phyloP scores from a whole-genome alignment of 2,329 filamentous ascomycete species.

The Aspergillus viridinutans region DNA sequence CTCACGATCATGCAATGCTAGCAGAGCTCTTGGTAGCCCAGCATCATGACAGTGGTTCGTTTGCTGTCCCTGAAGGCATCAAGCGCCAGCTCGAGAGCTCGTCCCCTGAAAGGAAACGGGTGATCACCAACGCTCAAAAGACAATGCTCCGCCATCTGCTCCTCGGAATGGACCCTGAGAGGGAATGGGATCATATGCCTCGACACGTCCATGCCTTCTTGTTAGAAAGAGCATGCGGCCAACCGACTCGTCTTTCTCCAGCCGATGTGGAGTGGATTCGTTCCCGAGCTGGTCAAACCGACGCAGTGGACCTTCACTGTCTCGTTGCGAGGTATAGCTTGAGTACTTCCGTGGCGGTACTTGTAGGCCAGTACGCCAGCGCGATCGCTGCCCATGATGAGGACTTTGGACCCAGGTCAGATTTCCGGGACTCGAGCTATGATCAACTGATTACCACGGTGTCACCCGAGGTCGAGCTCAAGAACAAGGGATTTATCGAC shows the following conservation, averaged over 20 bases:
- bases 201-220: conserved; percentile 3
- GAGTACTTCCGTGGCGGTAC: neutral
- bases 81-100: conserved; percentile 26
- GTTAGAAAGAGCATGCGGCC: conserved; percentile 42
- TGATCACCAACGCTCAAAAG: conserved; percentile 8
- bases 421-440: neutral
- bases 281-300: conserved; percentile 11
- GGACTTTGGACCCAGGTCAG: neutral
- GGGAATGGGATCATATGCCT: conserved; percentile 12
- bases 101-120: conserved; percentile 27
- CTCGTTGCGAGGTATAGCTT: neutral
- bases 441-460: neutral
- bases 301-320: neutral
- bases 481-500: neutral
- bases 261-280: conserved; percentile 42
- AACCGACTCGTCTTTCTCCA: conserved; percentile 36
- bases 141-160: conserved; percentile 10
- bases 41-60: conserved; percentile 26
- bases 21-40: conserved; percentile 24
- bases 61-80: conserved; percentile 21
- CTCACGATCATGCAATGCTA: conserved; percentile 35
- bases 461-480: neutral
- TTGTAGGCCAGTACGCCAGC: neutral
- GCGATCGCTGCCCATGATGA: neutral
- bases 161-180: conserved; percentile 11